Evolutionary conservation across 257 asterid genomes (phyloP).

Genomic region (Fraxinus anomala): DNA sequence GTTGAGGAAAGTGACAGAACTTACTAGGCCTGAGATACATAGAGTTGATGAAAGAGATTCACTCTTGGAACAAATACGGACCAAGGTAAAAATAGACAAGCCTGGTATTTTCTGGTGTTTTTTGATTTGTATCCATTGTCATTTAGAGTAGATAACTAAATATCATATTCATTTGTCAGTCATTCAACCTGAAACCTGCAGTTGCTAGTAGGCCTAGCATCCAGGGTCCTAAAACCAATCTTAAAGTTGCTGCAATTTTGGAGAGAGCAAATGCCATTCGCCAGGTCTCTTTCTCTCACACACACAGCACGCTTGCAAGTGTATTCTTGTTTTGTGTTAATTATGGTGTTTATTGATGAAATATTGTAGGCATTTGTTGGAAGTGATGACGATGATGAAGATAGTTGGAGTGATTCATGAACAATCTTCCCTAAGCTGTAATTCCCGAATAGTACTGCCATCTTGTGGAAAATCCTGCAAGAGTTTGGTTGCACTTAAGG

Average conservation of each 20-base stretch:
- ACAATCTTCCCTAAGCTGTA: neutral
- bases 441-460: neutral
- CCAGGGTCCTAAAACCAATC: conserved; percentile 74
- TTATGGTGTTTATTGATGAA: conserved; percentile 18
- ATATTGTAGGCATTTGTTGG: conserved; percentile 74
- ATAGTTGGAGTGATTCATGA: conserved; percentile 84
- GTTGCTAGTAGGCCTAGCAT: conserved; percentile 59
- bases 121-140: neutral
- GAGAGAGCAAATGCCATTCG: conserved; percentile 93
- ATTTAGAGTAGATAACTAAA: conserved; percentile 35
- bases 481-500: conserved; percentile 4
- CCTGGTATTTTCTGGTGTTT: neutral
- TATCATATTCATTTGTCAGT: conserved; percentile 45
- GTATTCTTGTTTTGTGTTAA: conserved; percentile 9
- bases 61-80: conserved; percentile 76
- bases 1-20: conserved; percentile 79
- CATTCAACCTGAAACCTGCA: conserved; percentile 86
- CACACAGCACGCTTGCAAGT: neutral
- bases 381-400: conserved; percentile 86
- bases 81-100: conserved; percentile 55
- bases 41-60: conserved; percentile 77
- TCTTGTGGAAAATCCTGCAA: conserved; percentile 3
- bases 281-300: conserved; percentile 51
- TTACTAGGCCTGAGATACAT: conserved; percentile 45
- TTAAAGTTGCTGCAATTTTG: conserved; percentile 79